These are phyloP conservation scores for Xylogone sp. DNA, from an alignment of 2,329 filamentous ascomycete genomes.

Conservation along the genomic window DNA sequence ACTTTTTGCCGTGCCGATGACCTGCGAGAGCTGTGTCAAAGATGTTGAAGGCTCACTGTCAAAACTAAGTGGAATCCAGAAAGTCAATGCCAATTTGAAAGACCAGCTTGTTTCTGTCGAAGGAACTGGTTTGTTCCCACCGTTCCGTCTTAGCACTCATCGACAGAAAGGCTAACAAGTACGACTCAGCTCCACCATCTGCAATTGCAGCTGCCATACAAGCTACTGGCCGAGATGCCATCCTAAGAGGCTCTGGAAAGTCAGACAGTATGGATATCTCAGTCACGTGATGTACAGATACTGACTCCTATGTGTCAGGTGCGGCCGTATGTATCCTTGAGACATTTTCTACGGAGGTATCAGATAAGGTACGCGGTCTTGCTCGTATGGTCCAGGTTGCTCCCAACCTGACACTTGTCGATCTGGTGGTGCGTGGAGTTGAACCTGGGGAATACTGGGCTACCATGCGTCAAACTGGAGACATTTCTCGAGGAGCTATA, in stretches of 20 bases:
- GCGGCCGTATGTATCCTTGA: constrained; percentile 95
- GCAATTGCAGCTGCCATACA: constrained; percentile 87
- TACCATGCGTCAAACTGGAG: constrained; percentile 79
- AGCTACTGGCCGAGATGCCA: constrained; percentile 86
- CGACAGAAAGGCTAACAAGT: constrained; percentile 70
- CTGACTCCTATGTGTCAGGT: constrained; percentile 37
- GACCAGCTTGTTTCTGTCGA: constrained; percentile 82
- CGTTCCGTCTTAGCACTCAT: constrained; percentile 71
- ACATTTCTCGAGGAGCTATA: constrained; percentile 78
- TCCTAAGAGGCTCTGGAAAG: constrained; percentile 81
- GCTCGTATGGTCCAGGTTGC: constrained; percentile 92
- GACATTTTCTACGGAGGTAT: constrained; percentile 61
- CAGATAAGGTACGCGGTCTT: constrained; percentile 74
- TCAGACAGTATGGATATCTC: constrained; percentile 64
- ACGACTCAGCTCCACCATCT: constrained; percentile 69
- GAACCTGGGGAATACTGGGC: constrained; percentile 78
- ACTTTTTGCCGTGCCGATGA: constrained; percentile 90
- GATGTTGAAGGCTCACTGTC: constrained; percentile 77
- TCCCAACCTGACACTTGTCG: constrained; percentile 73
- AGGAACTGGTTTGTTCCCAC: constrained; percentile 62
- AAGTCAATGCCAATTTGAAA: constrained; percentile 76
- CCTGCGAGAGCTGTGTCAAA: constrained; percentile 84
- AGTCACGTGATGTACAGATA: constrained; percentile 8
- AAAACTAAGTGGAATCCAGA: constrained; percentile 74
- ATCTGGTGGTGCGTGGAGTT: constrained; percentile 82